These are phyloP conservation scores for Plasmopara halstedii DNA, from an alignment of 352 stramenopile species.

Conservation along the genomic window DNA sequence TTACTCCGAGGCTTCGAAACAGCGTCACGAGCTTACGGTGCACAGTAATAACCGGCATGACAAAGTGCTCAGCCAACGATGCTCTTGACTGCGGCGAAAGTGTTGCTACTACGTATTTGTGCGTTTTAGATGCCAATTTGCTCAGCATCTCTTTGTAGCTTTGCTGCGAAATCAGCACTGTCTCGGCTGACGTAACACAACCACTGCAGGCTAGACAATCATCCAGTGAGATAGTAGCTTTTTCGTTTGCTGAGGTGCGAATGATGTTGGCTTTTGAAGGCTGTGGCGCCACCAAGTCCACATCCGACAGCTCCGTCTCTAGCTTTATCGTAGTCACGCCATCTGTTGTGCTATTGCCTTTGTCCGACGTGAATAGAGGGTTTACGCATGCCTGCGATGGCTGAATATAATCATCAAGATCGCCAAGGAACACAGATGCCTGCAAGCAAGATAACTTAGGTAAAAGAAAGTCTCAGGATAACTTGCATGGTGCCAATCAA, in stretches of 20 bases:
- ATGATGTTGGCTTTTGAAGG: constrained; percentile 70
- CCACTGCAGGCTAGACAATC: constrained; percentile 96
- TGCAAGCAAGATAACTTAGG: constrained; percentile 6
- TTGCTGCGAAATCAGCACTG: constrained; percentile 96
- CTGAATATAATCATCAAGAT: constrained; percentile 93
- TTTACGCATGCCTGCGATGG: constrained; percentile 92
- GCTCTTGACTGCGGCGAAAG: constrained; percentile 84
- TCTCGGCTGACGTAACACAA: constrained; percentile 97
- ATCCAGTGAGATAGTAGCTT: constrained; percentile 91
- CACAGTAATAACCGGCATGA: constrained; percentile 49
- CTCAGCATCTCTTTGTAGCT: constrained; percentile 87
- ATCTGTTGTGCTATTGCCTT: constrained; percentile 6
- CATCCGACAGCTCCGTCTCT: constrained; percentile 56
- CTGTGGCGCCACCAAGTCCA: constrained; percentile 41
- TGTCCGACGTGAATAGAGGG: constrained; percentile 79
- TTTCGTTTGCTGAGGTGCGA: constrained; percentile 61
- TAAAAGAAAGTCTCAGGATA: background rate
- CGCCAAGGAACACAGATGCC: constrained; percentile 89
- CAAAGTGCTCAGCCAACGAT: constrained; percentile 80
- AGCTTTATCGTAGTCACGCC: constrained; percentile 69
- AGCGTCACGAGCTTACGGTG: constrained; percentile 72
- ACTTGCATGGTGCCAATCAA: too few relatives aligned
- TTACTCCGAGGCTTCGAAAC: constrained; percentile 76
- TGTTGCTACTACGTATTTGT: constrained; percentile 73
- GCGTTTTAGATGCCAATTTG: constrained; percentile 35